A percentile compares a stretch with the other conserved stretches of the same genome.
These are phyloP conservation scores for Pichia sp. DNA, from an alignment of 1,139 yeast genomes.

Conservation along the genomic window DNA sequence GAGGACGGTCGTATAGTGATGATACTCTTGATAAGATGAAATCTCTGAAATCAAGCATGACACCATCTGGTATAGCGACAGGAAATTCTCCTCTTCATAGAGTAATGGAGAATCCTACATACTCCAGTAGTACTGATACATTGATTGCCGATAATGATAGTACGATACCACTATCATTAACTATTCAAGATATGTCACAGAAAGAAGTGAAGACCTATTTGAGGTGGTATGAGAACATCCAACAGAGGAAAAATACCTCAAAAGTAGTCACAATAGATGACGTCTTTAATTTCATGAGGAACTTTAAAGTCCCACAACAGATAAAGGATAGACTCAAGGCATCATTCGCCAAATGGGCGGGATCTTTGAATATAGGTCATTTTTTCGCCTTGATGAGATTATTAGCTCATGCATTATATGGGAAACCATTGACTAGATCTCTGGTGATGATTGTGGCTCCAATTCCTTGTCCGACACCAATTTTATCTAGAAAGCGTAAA, in stretches of 20 bases:
- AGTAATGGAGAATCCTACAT: conserved; percentile 11
- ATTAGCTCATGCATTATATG: conserved; percentile 48
- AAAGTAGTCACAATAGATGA: conserved; percentile 49
- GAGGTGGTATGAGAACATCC: conserved; percentile 70
- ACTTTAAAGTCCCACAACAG: conserved; percentile 45
- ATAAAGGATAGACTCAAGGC: conserved; percentile 39
- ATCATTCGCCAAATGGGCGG: conserved; percentile 38
- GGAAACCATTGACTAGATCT: conserved; percentile 41
- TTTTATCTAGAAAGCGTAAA: conserved; percentile 48
- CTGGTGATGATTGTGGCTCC: conserved; percentile 48
- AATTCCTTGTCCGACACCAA: conserved; percentile 63
- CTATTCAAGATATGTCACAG: conserved; percentile 52
- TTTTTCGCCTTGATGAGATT: conserved; percentile 66
- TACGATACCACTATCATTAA: conserved; percentile 49
- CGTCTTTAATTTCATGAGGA: conserved; percentile 54
- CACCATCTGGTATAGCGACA: neutral
- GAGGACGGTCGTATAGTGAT: conserved; percentile 13
- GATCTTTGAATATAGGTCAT: conserved; percentile 61
- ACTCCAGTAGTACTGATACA: conserved; percentile 23
- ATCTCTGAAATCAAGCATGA: neutral
- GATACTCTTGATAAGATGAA: conserved; percentile 12
- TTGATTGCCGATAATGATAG: conserved; percentile 19
- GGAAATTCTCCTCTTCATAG: neutral
- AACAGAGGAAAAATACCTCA: conserved; percentile 43
- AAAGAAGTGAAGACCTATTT: conserved; percentile 67